Conservation (phyloP, 2,329 filamentous ascomycete species). For the Pseudonectria foliicola region DNA sequence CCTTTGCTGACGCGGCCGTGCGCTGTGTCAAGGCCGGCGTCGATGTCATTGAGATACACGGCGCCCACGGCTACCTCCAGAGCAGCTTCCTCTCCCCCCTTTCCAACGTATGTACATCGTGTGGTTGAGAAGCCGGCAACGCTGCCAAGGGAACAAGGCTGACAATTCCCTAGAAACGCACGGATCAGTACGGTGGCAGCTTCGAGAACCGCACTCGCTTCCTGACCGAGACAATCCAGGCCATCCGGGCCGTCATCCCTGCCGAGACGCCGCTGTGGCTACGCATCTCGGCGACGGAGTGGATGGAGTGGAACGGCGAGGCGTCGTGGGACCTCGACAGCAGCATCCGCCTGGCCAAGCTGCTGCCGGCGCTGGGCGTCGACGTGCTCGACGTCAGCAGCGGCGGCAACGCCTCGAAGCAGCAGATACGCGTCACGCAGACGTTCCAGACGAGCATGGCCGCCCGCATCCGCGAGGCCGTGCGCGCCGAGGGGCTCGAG, state of each 20-base stretch:
- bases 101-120: slow-evolving; percentile 40
- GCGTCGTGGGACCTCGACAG: slow-evolving; percentile 63
- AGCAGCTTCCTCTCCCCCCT: slow-evolving; percentile 57
- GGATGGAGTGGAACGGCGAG: slow-evolving; percentile 43
- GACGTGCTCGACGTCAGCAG: slow-evolving; percentile 80
- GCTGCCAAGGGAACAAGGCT: no score
- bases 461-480: slow-evolving; percentile 59
- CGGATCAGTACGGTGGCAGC: slow-evolving; percentile 57
- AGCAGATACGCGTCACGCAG: slow-evolving; percentile 53
- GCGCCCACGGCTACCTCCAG: slow-evolving; percentile 60
- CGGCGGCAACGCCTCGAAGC: slow-evolving; percentile 59
- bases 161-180: slow-evolving; percentile 37
- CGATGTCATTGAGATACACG: slow-evolving; percentile 66
- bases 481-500: slow-evolving; percentile 40
- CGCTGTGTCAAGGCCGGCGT: slow-evolving; percentile 62
- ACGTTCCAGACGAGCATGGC: slow-evolving; percentile 73
- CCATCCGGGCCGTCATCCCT: slow-evolving; percentile 46
- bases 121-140: no score
- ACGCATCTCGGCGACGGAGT: slow-evolving; percentile 56
- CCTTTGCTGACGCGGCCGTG: slow-evolving; percentile 52
- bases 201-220: slow-evolving; percentile 61
- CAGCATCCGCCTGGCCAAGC: slow-evolving; percentile 29
- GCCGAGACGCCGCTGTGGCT: slow-evolving; percentile 48
- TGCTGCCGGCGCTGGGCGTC: slow-evolving; percentile 65
- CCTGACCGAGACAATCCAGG: slow-evolving; percentile 45